These are phyloP conservation scores for Emericellopsis terricola DNA, from an alignment of 495 filamentous ascomycete genomes.

Conservation along the genomic window DNA sequence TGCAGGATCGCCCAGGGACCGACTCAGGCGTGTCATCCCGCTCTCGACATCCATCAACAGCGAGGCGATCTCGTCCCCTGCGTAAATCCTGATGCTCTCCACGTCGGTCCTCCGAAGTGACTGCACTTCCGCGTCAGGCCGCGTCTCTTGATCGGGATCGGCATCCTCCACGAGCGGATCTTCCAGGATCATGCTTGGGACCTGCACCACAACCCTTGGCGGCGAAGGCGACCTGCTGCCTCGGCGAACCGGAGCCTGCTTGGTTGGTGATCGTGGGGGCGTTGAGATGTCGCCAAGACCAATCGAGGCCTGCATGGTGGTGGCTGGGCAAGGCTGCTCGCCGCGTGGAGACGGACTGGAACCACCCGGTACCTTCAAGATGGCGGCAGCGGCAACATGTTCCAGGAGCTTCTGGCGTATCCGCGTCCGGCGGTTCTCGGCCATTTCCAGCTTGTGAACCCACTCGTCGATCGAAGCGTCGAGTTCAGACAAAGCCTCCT, in stretches of 20 bases:
- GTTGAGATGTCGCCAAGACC: constrained; percentile 25
- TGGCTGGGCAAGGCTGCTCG: constrained; percentile 9
- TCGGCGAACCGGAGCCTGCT: constrained; percentile 9
- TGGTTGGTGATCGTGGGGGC: constrained; percentile 27
- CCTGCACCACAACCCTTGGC: constrained; percentile 26
- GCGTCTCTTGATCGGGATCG: constrained; percentile 8
- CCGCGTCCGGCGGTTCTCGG: constrained; percentile 51
- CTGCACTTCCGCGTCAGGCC: constrained; percentile 2
- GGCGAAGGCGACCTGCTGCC: constrained; percentile 18
- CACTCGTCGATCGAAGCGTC: constrained; percentile 62
- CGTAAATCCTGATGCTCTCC: constrained; percentile 51
- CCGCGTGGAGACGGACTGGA: constrained; percentile 2
- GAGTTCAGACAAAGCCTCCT: constrained; percentile 52
- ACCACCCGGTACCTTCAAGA: constrained; percentile 14
- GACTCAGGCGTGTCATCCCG: constrained; percentile 35
- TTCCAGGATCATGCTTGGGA: constrained; percentile 29
- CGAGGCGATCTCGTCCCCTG: constrained; percentile 43
- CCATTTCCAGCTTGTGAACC: constrained; percentile 51
- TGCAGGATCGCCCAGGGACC: constrained; percentile 1
- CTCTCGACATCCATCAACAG: constrained; percentile 42
- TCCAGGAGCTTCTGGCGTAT: constrained; percentile 63
- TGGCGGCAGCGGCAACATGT: constrained; percentile 45
- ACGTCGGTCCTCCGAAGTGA: constrained; percentile 19
- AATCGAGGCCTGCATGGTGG: too few relatives aligned
- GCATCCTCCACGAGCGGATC: constrained; percentile 21